Evolutionary conservation across 2,329 filamentous ascomycete genomes (phyloP).

Genomic region (Hypoxylon sp.): DNA sequence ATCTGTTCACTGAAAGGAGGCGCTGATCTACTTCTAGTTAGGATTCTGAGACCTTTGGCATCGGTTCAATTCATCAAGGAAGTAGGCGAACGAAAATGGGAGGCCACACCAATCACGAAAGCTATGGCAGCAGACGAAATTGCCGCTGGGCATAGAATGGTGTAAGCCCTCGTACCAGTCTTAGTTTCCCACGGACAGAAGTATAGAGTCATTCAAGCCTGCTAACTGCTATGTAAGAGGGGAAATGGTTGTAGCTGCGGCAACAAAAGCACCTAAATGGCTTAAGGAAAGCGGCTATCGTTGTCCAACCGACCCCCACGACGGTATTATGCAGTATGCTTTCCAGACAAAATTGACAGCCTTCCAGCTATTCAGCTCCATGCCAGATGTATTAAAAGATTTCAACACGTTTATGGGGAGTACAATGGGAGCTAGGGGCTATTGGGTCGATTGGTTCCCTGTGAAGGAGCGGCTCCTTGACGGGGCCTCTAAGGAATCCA

Average conservation of each 20-base stretch:
- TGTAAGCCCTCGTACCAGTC: no score
- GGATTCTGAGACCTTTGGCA: constrained; percentile 38
- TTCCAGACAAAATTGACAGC: constrained; percentile 40
- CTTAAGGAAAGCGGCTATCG: constrained; percentile 39
- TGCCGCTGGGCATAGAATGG: constrained; percentile 39
- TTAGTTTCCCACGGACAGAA: no score
- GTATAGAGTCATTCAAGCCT: no score
- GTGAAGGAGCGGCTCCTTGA: constrained; percentile 42
- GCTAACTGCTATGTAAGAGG: no score
- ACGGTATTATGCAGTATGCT: constrained; percentile 43
- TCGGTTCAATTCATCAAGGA: constrained; percentile 41
- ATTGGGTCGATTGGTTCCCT: constrained; percentile 44
- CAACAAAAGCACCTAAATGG: constrained; percentile 36
- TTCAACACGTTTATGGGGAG: constrained; percentile 45
- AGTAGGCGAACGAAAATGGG: constrained; percentile 37
- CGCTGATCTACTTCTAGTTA: no score
- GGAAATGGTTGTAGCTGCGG: constrained; percentile 34
- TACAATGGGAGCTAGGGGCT: constrained; percentile 40
- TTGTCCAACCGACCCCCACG: constrained; percentile 38
- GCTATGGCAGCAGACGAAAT: constrained; percentile 43
- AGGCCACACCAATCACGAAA: constrained; percentile 38
- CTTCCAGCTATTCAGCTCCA: constrained; percentile 37
- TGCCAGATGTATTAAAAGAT: constrained; percentile 35
- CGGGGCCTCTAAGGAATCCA: constrained; percentile 25
- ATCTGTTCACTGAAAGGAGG: no score